Conservation (phyloP, 2,329 filamentous ascomycete genomes). For the Claviceps africana region DNA sequence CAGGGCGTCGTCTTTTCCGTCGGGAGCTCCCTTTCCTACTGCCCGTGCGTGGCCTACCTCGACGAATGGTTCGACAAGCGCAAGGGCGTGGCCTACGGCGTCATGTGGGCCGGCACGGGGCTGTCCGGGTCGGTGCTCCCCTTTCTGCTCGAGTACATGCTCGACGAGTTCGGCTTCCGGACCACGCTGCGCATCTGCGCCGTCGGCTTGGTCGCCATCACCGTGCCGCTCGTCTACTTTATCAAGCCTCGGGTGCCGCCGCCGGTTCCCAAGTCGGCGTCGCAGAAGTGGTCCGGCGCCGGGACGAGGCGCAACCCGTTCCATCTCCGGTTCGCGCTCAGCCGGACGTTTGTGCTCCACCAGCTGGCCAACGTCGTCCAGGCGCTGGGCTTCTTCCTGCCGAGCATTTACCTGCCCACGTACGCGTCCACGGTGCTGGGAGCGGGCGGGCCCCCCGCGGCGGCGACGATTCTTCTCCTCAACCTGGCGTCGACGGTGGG, state of each 20-base stretch:
- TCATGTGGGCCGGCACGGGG: slow-evolving; percentile 36
- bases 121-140: slow-evolving; percentile 31
- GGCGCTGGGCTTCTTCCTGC: slow-evolving; percentile 43
- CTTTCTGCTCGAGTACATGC: slow-evolving; percentile 31
- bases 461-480: slow-evolving; percentile 38
- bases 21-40: slow-evolving; percentile 35
- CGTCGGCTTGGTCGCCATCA: slow-evolving; percentile 29
- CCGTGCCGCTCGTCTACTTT: slow-evolving; percentile 35
- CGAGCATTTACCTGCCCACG: slow-evolving; percentile 42
- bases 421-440: slow-evolving; percentile 34
- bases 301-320: slow-evolving; percentile 17
- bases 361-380: slow-evolving; percentile 40
- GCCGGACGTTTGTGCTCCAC: slow-evolving; percentile 39
- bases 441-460: slow-evolving; percentile 28
- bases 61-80: slow-evolving; percentile 40
- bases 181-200: slow-evolving; percentile 34
- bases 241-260: slow-evolving; percentile 35
- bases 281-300: no score
- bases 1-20: slow-evolving; percentile 45
- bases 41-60: slow-evolving; percentile 37
- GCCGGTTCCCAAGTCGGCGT: no score
- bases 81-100: slow-evolving; percentile 42
- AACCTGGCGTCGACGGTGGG: slow-evolving; percentile 42
- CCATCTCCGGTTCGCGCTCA: slow-evolving; percentile 31
- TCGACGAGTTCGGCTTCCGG: slow-evolving; percentile 28